A percentile compares a stretch with the other conserved stretches of the same genome.
Evolutionary conservation across 192 early-diverging fungal species (phyloP).

Genomic region (Geranomyces variabilis): DNA sequence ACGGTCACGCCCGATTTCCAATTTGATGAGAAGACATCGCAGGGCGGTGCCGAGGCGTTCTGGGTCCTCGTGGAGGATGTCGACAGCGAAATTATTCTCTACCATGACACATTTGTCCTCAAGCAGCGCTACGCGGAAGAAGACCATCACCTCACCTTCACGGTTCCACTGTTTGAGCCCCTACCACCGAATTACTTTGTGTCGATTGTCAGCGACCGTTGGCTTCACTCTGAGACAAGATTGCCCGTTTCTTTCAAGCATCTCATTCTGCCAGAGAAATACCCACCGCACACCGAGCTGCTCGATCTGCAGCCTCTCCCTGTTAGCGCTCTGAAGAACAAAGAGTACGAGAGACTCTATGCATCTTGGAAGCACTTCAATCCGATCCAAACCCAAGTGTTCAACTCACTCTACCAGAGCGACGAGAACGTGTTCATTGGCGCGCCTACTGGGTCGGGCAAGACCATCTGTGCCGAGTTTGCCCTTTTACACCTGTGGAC

Average conservation of each 20-base stretch:
- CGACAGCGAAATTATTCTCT: conserved; percentile 85
- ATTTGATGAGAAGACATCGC: conserved; percentile 84
- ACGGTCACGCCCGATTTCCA: conserved; percentile 92
- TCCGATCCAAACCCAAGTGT: conserved; percentile 94
- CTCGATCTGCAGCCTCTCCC: conserved; percentile 92
- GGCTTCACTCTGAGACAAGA: conserved; percentile 90
- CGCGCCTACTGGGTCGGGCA: conserved; percentile 91
- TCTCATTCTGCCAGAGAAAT: conserved; percentile 89
- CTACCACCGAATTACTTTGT: conserved; percentile 98
- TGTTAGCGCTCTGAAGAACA: conserved; percentile 75
- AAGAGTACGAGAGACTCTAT: conserved; percentile 74
- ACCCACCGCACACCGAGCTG: conserved; percentile 91
- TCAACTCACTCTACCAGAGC: conserved; percentile 81
- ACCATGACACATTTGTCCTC: conserved; percentile 89
- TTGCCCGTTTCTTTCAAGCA: conserved; percentile 93
- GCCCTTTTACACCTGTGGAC: conserved; percentile 89
- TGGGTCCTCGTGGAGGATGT: conserved; percentile 96
- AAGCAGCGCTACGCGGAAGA: conserved; percentile 81
- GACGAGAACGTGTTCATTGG: conserved; percentile 93
- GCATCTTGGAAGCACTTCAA: conserved; percentile 73
- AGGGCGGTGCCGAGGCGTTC: conserved; percentile 84
- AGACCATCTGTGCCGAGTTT: conserved; percentile 94
- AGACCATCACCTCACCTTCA: conserved; percentile 87
- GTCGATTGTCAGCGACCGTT: conserved; percentile 88
- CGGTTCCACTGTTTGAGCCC: conserved; percentile 88